phyloP scores from a whole-genome alignment of 768 basidiomycete genomes.

The Boletus tylopilopsis region DNA sequence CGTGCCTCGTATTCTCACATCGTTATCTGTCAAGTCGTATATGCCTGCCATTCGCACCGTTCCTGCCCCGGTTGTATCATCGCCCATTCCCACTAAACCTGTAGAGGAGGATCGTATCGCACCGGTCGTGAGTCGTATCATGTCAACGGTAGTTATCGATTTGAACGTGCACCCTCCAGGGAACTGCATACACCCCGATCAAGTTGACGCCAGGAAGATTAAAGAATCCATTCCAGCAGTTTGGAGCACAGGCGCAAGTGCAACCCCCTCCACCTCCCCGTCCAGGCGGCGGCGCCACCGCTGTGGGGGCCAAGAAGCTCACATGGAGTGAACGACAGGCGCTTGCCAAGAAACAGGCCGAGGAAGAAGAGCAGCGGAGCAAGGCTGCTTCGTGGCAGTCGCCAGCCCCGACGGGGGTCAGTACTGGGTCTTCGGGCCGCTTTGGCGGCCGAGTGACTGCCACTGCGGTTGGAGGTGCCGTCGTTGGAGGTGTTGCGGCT shows the following conservation, averaged over 20 bases:
- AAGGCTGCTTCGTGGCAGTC: constrained; percentile 49
- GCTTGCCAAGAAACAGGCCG: constrained; percentile 79
- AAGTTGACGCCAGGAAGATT: constrained; percentile 84
- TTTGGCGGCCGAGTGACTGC: constrained; percentile 26
- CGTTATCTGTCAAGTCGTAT: constrained; percentile 15
- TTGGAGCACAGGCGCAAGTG: constrained; percentile 46
- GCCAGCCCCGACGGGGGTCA: constrained; percentile 31
- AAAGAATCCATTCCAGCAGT: constrained; percentile 73
- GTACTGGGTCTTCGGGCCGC: constrained; percentile 39
- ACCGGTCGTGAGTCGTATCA: constrained; percentile 48
- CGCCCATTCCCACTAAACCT: constrained; percentile 60
- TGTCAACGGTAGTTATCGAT: neutral
- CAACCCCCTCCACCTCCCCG: constrained; percentile 27
- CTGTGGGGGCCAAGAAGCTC: constrained; percentile 62
- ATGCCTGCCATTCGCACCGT: constrained; percentile 25
- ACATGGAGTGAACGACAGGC: constrained; percentile 96
- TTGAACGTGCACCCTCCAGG: constrained; percentile 29
- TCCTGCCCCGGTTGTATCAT: constrained; percentile 38
- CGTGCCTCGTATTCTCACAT: neutral
- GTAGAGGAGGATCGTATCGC: constrained; percentile 78
- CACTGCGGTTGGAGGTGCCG: constrained; percentile 32
- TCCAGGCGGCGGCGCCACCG: constrained; percentile 8
- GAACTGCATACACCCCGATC: constrained; percentile 88
- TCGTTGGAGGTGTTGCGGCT: constrained; percentile 28
- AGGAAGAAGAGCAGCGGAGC: constrained; percentile 71